These are phyloP conservation scores for Lachnellula suecica DNA, from an alignment of 2,329 filamentous ascomycete genomes.

Conservation along the genomic window DNA sequence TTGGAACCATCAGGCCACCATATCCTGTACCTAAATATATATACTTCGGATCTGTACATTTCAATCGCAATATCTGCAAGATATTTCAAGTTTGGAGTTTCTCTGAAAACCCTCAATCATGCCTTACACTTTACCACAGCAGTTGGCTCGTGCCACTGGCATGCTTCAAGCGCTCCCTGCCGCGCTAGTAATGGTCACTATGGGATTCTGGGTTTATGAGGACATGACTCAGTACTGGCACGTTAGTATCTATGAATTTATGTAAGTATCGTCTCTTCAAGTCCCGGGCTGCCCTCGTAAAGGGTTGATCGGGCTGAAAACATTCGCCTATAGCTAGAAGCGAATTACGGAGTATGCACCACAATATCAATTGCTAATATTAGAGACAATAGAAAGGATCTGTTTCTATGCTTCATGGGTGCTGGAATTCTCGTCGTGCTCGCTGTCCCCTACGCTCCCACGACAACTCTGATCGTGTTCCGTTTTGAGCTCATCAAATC, in stretches of 20 bases:
- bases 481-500: constrained; percentile 21
- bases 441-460: constrained; percentile 15
- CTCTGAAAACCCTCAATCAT: neutral
- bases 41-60: too few relatives aligned
- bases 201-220: constrained; percentile 1
- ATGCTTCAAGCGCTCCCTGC: constrained; percentile 12
- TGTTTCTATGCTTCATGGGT: constrained; percentile 16
- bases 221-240: neutral
- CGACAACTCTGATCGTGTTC: constrained; percentile 4
- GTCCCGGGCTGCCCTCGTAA: too few relatives aligned
- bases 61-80: too few relatives aligned
- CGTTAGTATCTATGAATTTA: constrained; percentile 3
- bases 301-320: neutral
- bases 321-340: neutral
- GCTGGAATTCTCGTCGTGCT: constrained; percentile 19
- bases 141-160: constrained; percentile 6
- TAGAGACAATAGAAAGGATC: constrained; percentile 10
- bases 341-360: neutral
- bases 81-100: too few relatives aligned
- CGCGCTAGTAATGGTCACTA: constrained; percentile 2
- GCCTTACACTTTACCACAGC: constrained; percentile 2
- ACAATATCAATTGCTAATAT: neutral
- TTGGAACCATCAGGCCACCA: too few relatives aligned
- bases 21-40: too few relatives aligned
- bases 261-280: neutral